phyloP scores from a whole-genome alignment of 163 green algal genomes.

The Chlorella variabilis region DNA sequence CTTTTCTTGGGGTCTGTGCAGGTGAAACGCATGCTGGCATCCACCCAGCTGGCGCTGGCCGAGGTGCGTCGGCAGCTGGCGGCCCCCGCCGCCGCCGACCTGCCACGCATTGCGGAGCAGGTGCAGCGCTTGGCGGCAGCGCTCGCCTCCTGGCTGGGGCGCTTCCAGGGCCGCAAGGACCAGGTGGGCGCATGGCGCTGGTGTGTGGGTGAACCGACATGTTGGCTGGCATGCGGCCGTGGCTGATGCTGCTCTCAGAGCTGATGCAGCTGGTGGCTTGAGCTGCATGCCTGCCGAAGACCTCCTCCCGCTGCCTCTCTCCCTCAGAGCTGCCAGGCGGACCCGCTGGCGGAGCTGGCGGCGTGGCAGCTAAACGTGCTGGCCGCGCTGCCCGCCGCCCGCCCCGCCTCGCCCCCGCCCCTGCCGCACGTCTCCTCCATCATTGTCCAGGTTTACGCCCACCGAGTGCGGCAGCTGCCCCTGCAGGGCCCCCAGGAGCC shows the following conservation, averaged over 20 bases:
- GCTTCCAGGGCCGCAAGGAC: not conserved
- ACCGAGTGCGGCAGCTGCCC: constrained; percentile 12
- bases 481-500: not conserved
- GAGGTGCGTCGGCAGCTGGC: constrained; percentile 20
- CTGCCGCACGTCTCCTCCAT: constrained; percentile 11
- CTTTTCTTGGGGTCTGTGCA: not conserved
- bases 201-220: too few species aligned
- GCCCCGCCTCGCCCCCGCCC: constrained; percentile 17
- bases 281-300: too few species aligned
- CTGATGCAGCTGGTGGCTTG: too few species aligned
- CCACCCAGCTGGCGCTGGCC: not conserved
- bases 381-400: not conserved
- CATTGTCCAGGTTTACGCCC: constrained; percentile 27
- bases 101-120: not conserved
- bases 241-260: too few species aligned
- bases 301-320: too few species aligned
- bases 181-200: not conserved
- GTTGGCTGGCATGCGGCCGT: too few species aligned
- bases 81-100: constrained; percentile 1
- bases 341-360: not conserved
- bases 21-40: constrained; percentile 10
- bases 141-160: not conserved
- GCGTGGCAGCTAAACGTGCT: constrained; percentile 4
- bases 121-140: not conserved
- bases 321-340: constrained; percentile 13